Evolutionary conservation across 352 stramenopile genomes (phyloP).

Genomic region (Bremia lactucae): DNA sequence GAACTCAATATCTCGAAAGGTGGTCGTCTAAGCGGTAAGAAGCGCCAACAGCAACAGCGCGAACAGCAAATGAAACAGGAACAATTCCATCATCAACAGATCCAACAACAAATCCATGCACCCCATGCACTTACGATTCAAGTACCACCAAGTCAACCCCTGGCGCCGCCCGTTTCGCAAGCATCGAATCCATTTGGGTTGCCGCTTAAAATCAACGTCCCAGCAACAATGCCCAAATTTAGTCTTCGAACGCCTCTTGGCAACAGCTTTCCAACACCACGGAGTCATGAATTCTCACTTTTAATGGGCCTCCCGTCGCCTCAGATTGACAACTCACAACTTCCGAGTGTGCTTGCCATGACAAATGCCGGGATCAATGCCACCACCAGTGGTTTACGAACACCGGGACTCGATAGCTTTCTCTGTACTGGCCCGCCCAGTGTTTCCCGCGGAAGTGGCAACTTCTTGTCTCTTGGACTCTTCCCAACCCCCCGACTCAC

Average conservation of each 20-base stretch:
- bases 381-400: constrained; percentile 16
- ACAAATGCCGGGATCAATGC: constrained; percentile 29
- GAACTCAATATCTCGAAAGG: constrained; percentile 75
- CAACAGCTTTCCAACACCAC: constrained; percentile 56
- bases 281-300: constrained; percentile 57
- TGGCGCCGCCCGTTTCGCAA: constrained; percentile 19
- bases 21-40: constrained; percentile 56
- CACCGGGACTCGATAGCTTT: constrained; percentile 32
- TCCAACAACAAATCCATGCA: constrained; percentile 50
- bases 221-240: constrained; percentile 59
- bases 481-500: constrained; percentile 38
- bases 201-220: constrained; percentile 65
- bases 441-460: constrained; percentile 33
- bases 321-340: constrained; percentile 67
- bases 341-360: constrained; percentile 60
- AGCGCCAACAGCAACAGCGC: constrained; percentile 54
- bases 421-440: constrained; percentile 40
- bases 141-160: constrained; percentile 19
- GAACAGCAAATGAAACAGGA: constrained; percentile 67
- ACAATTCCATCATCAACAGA: constrained; percentile 65
- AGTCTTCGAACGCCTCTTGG: constrained; percentile 45
- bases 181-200: constrained; percentile 36
- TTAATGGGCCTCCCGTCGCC: constrained; percentile 55
- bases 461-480: constrained; percentile 43
- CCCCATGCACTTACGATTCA: constrained; percentile 24